A percentile compares a stretch with the other conserved stretches of the same genome.
Evolutionary conservation across 176 grass and related monocot species (phyloP).

Genomic region (Luzula sylvatica): DNA sequence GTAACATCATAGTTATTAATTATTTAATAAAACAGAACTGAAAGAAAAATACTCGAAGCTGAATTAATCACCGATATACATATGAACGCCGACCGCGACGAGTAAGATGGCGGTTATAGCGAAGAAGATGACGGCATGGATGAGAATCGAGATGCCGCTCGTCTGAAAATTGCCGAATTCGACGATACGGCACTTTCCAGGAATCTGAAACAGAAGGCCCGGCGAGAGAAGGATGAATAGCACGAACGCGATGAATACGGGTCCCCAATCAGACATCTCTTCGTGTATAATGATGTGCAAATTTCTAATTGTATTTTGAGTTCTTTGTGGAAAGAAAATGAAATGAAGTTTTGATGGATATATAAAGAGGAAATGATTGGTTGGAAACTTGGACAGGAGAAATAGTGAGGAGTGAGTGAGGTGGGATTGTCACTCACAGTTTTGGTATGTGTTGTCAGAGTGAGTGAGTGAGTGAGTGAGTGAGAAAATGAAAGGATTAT

Average conservation of each 20-base stretch:
- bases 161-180: constrained; percentile 53
- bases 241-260: constrained; percentile 48
- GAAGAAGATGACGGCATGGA: constrained; percentile 63
- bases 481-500: no score
- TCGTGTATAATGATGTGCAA: neutral
- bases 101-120: constrained; percentile 45
- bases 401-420: no score
- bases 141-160: constrained; percentile 42
- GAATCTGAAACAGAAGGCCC: constrained; percentile 49
- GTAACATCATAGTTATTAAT: neutral
- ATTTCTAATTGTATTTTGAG: neutral
- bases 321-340: no score
- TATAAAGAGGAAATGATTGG: no score
- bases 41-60: neutral
- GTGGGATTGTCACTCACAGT: no score
- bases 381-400: no score
- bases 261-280: constrained; percentile 64
- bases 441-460: no score
- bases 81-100: constrained; percentile 52
- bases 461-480: no score
- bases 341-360: no score
- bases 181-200: constrained; percentile 29
- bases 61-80: constrained; percentile 35
- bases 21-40: neutral
- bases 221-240: constrained; percentile 57